Conservation (phyloP, 768 basidiomycete species). For the Amanita pseudoporphyria region DNA sequence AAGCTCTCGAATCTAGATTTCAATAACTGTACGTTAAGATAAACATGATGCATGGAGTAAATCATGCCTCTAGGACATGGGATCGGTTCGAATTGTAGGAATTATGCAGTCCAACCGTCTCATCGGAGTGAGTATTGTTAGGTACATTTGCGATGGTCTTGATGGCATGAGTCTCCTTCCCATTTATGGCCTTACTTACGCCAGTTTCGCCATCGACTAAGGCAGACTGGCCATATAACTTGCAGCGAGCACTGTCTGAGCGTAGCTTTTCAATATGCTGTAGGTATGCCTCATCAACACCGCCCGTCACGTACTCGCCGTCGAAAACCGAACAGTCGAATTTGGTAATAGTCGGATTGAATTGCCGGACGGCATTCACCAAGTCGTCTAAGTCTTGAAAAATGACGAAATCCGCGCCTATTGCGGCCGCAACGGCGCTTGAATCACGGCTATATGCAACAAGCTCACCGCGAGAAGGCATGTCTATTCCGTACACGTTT, state of each 20-base stretch:
- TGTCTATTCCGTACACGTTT: conserved; percentile 99
- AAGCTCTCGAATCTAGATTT: too few species aligned
- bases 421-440: conserved; percentile 63
- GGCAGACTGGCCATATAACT: conserved; percentile 17
- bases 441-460: conserved; percentile 75
- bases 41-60: background rate
- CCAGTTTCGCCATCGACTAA: background rate
- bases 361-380: conserved; percentile 71
- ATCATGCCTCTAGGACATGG: background rate
- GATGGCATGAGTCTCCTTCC: background rate
- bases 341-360: conserved; percentile 63
- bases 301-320: conserved; percentile 93
- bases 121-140: background rate
- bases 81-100: conserved; percentile 2
- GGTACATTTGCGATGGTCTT: background rate
- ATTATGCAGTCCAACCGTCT: conserved; percentile 7
- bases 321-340: conserved; percentile 99
- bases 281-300: conserved; percentile 79
- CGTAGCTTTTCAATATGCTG: conserved; percentile 63
- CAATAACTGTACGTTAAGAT: background rate
- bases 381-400: conserved; percentile 92
- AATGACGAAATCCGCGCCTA: conserved; percentile 93
- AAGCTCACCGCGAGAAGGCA: conserved; percentile 92
- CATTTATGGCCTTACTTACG: background rate
- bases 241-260: conserved; percentile 71